Percentiles rank a stretch among this genome's conserved stretches.
Conservation (phyloP, 495 filamentous ascomycete species). For the Penicillium cosmopolitanum region DNA sequence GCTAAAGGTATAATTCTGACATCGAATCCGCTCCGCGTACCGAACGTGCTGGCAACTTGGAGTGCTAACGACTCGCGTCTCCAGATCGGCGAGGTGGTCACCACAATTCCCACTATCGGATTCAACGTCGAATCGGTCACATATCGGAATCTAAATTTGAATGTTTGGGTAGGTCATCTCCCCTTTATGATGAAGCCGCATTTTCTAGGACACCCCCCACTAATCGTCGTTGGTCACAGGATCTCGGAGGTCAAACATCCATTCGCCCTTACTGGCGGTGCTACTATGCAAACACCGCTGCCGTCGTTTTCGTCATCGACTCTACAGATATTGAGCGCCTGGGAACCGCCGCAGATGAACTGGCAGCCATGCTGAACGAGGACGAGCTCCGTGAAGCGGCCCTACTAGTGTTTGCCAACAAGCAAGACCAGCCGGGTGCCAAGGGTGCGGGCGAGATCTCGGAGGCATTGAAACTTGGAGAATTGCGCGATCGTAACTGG, state of each 20-base stretch:
- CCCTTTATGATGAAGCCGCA: no score
- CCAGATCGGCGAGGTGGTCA: conserved; percentile 97
- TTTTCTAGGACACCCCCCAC: neutral
- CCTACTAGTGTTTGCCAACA: conserved; percentile 95
- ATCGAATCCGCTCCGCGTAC: neutral
- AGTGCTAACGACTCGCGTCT: conserved; percentile 26
- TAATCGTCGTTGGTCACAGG: conserved; percentile 52
- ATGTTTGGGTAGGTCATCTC: conserved; percentile 80
- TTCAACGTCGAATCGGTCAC: conserved; percentile 99
- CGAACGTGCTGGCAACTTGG: conserved; percentile 1
- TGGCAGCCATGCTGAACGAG: conserved; percentile 94
- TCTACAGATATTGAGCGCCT: conserved; percentile 95
- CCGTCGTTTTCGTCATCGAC: conserved; percentile 97
- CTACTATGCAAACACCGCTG: conserved; percentile 99
- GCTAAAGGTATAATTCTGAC: conserved; percentile 69
- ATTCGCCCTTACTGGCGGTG: conserved; percentile 99
- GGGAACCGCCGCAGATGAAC: conserved; percentile 87
- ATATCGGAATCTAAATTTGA: conserved; percentile 97
- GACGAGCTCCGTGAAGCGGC: conserved; percentile 93
- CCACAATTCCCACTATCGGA: conserved; percentile 97
- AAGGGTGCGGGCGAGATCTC: conserved; percentile 97
- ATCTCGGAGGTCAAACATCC: conserved; percentile 94
- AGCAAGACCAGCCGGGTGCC: conserved; percentile 97
- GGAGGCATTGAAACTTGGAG: conserved; percentile 85
- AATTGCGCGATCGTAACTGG: conserved; percentile 96